phyloP scores from a whole-genome alignment of 108 stramenopile genomes.

The Skeletonema grethae region DNA sequence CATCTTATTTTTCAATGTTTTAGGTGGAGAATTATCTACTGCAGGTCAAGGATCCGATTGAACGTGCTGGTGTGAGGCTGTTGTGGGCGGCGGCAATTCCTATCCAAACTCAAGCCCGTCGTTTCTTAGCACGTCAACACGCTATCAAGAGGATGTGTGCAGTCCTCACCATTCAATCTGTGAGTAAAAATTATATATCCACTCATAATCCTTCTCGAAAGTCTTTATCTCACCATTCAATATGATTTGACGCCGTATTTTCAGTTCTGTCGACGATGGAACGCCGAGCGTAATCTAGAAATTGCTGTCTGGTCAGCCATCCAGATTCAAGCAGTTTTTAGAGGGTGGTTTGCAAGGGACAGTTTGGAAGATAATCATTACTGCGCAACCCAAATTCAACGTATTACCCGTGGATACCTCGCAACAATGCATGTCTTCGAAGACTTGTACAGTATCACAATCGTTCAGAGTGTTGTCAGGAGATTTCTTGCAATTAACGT shows the following conservation, averaged over 20 bases:
- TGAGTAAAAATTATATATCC: slow-evolving; percentile 1
- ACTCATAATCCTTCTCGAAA: neutral
- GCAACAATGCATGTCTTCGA: slow-evolving; percentile 66
- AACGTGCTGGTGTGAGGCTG: slow-evolving; percentile 72
- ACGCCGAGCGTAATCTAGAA: slow-evolving; percentile 61
- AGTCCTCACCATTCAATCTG: slow-evolving; percentile 67
- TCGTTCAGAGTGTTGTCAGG: slow-evolving; percentile 64
- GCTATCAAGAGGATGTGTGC: slow-evolving; percentile 80
- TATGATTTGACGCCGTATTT: neutral
- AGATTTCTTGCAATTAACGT: slow-evolving; percentile 47
- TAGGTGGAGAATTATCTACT: slow-evolving; percentile 41
- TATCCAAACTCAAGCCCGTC: slow-evolving; percentile 72
- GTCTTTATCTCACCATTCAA: neutral
- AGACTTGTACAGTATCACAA: slow-evolving; percentile 60
- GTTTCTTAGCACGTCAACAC: slow-evolving; percentile 66
- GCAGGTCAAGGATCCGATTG: slow-evolving; percentile 79
- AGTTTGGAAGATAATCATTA: slow-evolving; percentile 54
- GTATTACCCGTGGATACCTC: slow-evolving; percentile 67
- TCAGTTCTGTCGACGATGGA: slow-evolving; percentile 76
- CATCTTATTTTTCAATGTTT: neutral
- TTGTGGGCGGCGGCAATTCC: slow-evolving; percentile 82
- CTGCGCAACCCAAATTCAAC: slow-evolving; percentile 72
- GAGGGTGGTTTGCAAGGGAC: slow-evolving; percentile 72
- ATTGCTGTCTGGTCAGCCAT: slow-evolving; percentile 54
- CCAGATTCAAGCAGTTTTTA: slow-evolving; percentile 64